Base-by-base conservation (phyloP, 2,329 filamentous ascomycete genomes). In the Lachnellula subtilissima region DNA sequence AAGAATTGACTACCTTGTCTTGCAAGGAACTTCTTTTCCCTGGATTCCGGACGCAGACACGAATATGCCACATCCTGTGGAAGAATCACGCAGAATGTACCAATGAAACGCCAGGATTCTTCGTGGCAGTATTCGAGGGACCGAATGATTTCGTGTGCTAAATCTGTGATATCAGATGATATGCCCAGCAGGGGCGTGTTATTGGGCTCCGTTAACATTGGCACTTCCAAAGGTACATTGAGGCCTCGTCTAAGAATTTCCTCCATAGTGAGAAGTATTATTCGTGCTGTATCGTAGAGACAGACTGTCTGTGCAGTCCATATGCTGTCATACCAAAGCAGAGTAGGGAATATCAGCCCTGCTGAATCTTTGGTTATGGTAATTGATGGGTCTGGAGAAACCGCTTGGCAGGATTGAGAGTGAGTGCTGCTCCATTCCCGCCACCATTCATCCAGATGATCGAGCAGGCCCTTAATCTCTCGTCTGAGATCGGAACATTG, bases 141-240 rank as follows among this genome's bases (percentile, higher is more conserved):
- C 12, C 54, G 59, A 19, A 61, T 35, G 19, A 59, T 57, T 17
- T 61, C 59, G 14, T 55, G 40, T 22, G 53, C 59, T 3, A 61
- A 52, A 37, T 51, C 39, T 32, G 47, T 17, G 17, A 28, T 50
- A 25, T 56, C 32, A 19, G 50, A 55, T 19, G 43, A 55, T 49
- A 61, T 59, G 5, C 59, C 59, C 6, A 57, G 45, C 17, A 61
- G 45, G 8, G 56, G 50, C 6, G 45, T 50, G 19, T 9, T 15
- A 23, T 48, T 50, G 12, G 50, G 50, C 15, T 39, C 22, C 22
- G 53, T 43, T 19, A 23, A 9, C 2, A 45, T 22, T 11, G 17
- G 40, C 14, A 11, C 9, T 17, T 45, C 40, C 40, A 22, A 45
- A 11, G 40, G 6, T 45, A 17, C 15, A n/a, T 6, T 5, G 19